phyloP scores from a whole-genome alignment of 805 yeast genomes.

The Spathaspora passalidarum region DNA sequence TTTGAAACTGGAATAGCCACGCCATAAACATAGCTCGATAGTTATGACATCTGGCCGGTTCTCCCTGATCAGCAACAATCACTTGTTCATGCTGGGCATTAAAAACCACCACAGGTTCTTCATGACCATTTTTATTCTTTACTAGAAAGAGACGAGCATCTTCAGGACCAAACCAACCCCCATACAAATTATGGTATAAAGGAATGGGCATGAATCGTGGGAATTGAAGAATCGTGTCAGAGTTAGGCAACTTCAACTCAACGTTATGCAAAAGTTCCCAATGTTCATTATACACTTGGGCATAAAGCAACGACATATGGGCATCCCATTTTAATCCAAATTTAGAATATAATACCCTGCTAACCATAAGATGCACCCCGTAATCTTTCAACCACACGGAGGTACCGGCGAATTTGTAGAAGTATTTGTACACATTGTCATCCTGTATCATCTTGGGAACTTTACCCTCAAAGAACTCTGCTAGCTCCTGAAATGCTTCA shows the following conservation, averaged over 20 bases:
- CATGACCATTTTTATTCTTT: conserved; percentile 16
- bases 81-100: conserved; percentile 4
- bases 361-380: conserved; percentile 46
- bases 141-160: conserved; percentile 23
- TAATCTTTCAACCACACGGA: conserved; percentile 50
- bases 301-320: conserved; percentile 36
- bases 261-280: conserved; percentile 40
- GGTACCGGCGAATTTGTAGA: conserved; percentile 46
- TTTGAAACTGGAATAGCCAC: conserved; percentile 32
- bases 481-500: neutral
- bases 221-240: conserved; percentile 5
- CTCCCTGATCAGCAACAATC: neutral
- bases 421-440: conserved; percentile 14
- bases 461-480: conserved; percentile 5
- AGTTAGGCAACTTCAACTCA: conserved; percentile 17
- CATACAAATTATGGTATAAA: conserved; percentile 10
- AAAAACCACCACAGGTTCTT: conserved; percentile 12
- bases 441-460: conserved; percentile 8
- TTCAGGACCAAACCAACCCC: conserved; percentile 22
- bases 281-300: conserved; percentile 41
- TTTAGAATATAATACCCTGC: conserved; percentile 37
- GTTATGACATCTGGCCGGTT: conserved; percentile 1
- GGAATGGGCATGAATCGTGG: conserved; percentile 13
- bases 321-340: conserved; percentile 18
- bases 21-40: conserved; percentile 29